Evolutionary conservation across 768 basidiomycete species (phyloP).

Genomic region (Gelatoporia subvermispora): DNA sequence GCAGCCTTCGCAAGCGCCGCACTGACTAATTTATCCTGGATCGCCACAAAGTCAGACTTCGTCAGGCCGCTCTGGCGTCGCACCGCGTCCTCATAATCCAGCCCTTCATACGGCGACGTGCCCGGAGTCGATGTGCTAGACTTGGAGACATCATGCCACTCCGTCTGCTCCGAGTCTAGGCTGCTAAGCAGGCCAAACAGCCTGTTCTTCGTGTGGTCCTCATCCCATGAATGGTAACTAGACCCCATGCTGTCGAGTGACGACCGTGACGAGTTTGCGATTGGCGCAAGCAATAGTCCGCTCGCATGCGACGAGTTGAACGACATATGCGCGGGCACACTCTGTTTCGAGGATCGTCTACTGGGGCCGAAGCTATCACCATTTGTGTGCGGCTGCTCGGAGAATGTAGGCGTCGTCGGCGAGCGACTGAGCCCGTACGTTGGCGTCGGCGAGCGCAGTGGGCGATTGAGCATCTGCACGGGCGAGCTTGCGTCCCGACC

Average conservation of each 20-base stretch:
- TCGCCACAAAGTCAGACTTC: slow-evolving; percentile 61
- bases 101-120: slow-evolving; percentile 47
- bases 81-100: slow-evolving; percentile 63
- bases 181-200: slow-evolving; percentile 51
- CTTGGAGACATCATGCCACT: slow-evolving; percentile 64
- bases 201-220: slow-evolving; percentile 48
- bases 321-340: slow-evolving; percentile 20
- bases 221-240: slow-evolving; percentile 82
- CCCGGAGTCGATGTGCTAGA: slow-evolving; percentile 44
- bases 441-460: slow-evolving; percentile 60
- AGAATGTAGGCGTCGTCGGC: slow-evolving; percentile 47
- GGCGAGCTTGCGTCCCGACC: slow-evolving; percentile 47
- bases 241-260: slow-evolving; percentile 79
- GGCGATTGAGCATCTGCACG: slow-evolving; percentile 32
- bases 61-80: slow-evolving; percentile 62
- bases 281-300: slow-evolving; percentile 62
- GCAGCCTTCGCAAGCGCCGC: slow-evolving; percentile 54
- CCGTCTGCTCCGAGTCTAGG: slow-evolving; percentile 41
- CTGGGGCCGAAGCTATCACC: slow-evolving; percentile 33
- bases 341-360: slow-evolving; percentile 53
- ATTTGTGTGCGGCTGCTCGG: slow-evolving; percentile 25
- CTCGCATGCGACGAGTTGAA: slow-evolving; percentile 7
- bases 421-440: slow-evolving; percentile 54
- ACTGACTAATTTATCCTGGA: slow-evolving; percentile 73
- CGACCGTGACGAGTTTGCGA: slow-evolving; percentile 71